Evolutionary conservation across 1,139 yeast genomes (phyloP), one percentile per base, ranked within the genome.

Genomic region (Arxiozyma bovina): DNA sequence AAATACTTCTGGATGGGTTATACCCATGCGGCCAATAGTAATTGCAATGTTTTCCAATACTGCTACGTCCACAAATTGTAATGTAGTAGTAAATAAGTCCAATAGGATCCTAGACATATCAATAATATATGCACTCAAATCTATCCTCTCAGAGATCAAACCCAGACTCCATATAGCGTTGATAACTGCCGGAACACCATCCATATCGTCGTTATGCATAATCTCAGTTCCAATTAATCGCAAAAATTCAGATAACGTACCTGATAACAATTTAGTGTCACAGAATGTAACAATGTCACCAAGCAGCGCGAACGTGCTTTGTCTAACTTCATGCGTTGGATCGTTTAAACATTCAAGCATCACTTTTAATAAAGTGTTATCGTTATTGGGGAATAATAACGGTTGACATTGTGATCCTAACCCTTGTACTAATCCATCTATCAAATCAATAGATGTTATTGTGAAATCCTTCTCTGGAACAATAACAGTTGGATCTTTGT

Each of bases 141-240:
- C 80, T 3, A 84, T 67, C 59, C 88, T 79, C 64, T 90, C 75
- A 1, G 87, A 76, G 44, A 94, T 81, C 69, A 93, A 96, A 42
- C 99, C 99, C 21, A 87, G 73, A 1, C 96, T 80, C 99, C 99
- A 93, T 51, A 89, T 83, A 0, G 98, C 96, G 70, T 93, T 93
- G 68, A 90, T 88, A 48, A 69, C 85, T 79, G 51, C 87, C 85
- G 21, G 93, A 80, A 70, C 77, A 73, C 59, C 88, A 60, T 65
- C 69, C 1, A 59, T 46, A 50, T 68, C 70, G 52, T 68, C 71
- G 49, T 65, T 68, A 53, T 68, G 71, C 57, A 67, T 60, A 23
- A 86, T 75, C 66, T 87, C 96, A 59, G 83, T 80, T 5, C 90
- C 84, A 58, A 87, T 79, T 54, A 80, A 77, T 34, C 82, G 74